A percentile compares a stretch with the other conserved stretches of the same genome.
Evolutionary conservation across 106 monocot species (phyloP).

Genomic region (Dioscorea alata): DNA sequence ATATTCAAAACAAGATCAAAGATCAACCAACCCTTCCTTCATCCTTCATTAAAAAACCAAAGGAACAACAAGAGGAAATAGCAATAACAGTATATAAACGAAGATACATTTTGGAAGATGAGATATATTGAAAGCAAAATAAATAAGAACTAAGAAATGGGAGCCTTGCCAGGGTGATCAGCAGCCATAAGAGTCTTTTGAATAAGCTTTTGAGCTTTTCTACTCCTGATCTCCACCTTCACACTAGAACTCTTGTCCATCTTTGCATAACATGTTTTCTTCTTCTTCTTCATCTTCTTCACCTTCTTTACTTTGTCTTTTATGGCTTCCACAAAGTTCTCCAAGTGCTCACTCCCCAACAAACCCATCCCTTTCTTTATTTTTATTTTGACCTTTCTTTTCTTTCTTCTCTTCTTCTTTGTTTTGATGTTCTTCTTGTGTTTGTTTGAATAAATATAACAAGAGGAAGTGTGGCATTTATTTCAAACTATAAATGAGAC

Average conservation of each 20-base stretch:
- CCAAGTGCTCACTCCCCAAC: conserved; percentile 20
- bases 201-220: conserved; percentile 34
- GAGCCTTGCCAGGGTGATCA: conserved; percentile 32
- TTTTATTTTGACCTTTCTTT: too few species aligned
- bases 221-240: conserved; percentile 34
- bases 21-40: too few species aligned
- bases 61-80: too few species aligned
- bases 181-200: conserved; percentile 44
- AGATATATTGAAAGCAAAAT: background rate
- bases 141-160: background rate
- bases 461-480: too few species aligned
- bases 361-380: background rate
- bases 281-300: conserved; percentile 17
- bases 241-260: conserved; percentile 57
- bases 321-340: conserved; percentile 31
- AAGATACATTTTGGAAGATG: too few species aligned
- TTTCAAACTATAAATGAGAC: too few species aligned
- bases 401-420: too few species aligned
- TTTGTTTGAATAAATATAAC: too few species aligned
- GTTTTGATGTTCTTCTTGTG: too few species aligned
- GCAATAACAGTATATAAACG: too few species aligned
- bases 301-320: conserved; percentile 24
- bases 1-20: too few species aligned
- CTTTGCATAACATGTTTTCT: conserved; percentile 32
- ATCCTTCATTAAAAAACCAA: too few species aligned